Base-by-base conservation (phyloP, 352 stramenopile species). In the Blastocystis sp. region DNA sequence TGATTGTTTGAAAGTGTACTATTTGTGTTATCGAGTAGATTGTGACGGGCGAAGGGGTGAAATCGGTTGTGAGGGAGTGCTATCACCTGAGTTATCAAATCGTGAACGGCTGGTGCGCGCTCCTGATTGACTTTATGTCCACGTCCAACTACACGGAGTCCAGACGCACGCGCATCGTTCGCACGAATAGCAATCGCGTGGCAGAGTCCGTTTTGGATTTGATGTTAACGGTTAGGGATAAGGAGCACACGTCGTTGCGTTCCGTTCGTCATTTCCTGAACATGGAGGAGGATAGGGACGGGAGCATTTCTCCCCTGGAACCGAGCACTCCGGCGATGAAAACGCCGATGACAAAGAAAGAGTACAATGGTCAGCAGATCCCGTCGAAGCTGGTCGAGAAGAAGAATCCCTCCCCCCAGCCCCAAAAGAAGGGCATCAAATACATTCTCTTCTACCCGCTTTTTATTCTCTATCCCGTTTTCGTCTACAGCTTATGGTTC, bases 41-140 rank as follows among this genome's bases (percentile, higher is more conserved):
- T 77, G 19, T 77, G 38, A n/a, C 38, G n/a, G 74, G 74, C 1
- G 74, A 84, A 74, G 62, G 59, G 34, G 43, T 84, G 4, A 84
- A 84, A 23, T 59, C 28, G 2, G 53, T 84, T 70, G 74, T 71
- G 19, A 38, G 62, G 21, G 74, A 84, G 48, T 84, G 74, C 19
- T 84, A 71, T 74, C 74, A 84, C 38, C 48, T 84, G 34, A 52
- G 74, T 74, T 66, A 84, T 21, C 38, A 84, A 59, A 19, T 84
- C 9, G 62, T 84, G 2, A 84, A 84, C 38, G 56, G 17, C 21
- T 71, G 59, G 62, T 84, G 74, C 64, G 59, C 74, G 3, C 19
- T 84, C 45, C 43, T 71, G 38, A 84, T 84, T 14, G 74, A 84
- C 28, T 71, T 84, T 21, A 67, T 84, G 19, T 67, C 59, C 19